These are phyloP conservation scores for Metarhizium humberi DNA, from an alignment of 2,329 filamentous ascomycete genomes.

Conservation along the genomic window DNA sequence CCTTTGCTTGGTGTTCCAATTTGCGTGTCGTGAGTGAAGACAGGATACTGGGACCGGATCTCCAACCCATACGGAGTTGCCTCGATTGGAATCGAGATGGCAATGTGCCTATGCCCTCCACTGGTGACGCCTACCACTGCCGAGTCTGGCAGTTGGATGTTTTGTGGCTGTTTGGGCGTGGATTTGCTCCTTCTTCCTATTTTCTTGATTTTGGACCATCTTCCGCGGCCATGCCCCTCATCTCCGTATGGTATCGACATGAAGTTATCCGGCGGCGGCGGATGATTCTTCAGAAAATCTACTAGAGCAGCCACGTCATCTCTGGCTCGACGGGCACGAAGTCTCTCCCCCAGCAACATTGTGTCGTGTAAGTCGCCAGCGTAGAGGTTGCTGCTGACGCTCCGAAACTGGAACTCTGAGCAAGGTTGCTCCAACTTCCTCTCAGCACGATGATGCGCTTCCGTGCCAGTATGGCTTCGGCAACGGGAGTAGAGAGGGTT, in stretches of 20 bases:
- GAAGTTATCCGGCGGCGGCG: slow-evolving; percentile 39
- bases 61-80: slow-evolving; percentile 31
- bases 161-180: slow-evolving; percentile 17
- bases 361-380: slow-evolving; percentile 4
- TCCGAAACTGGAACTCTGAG: background rate
- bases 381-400: background rate
- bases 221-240: slow-evolving; percentile 23
- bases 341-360: slow-evolving; percentile 5
- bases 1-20: slow-evolving; percentile 4
- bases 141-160: slow-evolving; percentile 40
- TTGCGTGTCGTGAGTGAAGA: slow-evolving; percentile 14
- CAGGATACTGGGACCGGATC: slow-evolving; percentile 24
- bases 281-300: slow-evolving; percentile 39
- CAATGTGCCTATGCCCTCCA: slow-evolving; percentile 47
- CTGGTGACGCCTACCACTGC: slow-evolving; percentile 45
- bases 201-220: slow-evolving; percentile 33
- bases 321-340: slow-evolving; percentile 9
- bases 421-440: background rate
- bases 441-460: background rate
- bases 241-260: slow-evolving; percentile 34
- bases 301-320: slow-evolving; percentile 28
- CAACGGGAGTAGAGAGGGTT: slow-evolving; percentile 4
- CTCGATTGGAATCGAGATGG: slow-evolving; percentile 49
- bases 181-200: slow-evolving; percentile 29
- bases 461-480: slow-evolving; percentile 4